These are phyloP conservation scores for Antarctomyces pellizariae DNA, from an alignment of 495 filamentous ascomycete genomes.

Conservation along the genomic window DNA sequence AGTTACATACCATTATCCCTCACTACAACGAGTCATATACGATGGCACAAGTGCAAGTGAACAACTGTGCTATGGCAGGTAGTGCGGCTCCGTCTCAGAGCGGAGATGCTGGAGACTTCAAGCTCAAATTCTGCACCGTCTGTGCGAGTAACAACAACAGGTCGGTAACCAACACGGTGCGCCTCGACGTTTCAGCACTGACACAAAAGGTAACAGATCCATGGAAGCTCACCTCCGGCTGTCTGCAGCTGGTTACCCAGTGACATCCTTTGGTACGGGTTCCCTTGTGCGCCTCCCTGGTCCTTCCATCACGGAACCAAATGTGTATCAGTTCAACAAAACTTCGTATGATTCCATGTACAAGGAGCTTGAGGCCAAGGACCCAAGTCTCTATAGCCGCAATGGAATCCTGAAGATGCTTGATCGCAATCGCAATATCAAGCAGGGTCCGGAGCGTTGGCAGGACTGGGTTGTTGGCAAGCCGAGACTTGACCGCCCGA, in stretches of 20 bases:
- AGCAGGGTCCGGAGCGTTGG: conserved; percentile 92
- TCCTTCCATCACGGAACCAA: conserved; percentile 73
- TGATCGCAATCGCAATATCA: conserved; percentile 71
- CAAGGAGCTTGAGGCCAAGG: conserved; percentile 62
- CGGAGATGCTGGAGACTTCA: conserved; percentile 30
- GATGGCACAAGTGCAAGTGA: conserved; percentile 10
- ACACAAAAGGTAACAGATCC: conserved; percentile 26
- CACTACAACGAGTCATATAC: neutral
- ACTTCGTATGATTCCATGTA: conserved; percentile 88
- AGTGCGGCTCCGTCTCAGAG: conserved; percentile 18
- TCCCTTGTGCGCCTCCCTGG: conserved; percentile 87
- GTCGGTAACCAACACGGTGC: conserved; percentile 20
- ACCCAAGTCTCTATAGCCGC: conserved; percentile 65
- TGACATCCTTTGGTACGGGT: conserved; percentile 94
- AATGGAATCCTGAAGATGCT: conserved; percentile 95
- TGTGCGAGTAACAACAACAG: conserved; percentile 95
- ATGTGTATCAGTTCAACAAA: conserved; percentile 91
- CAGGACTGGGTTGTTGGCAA: conserved; percentile 88
- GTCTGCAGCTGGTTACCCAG: conserved; percentile 65
- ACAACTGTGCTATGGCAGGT: conserved; percentile 7
- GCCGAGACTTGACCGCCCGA: conserved; percentile 40
- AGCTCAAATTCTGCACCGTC: conserved; percentile 92
- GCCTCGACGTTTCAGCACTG: neutral
- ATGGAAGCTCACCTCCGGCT: conserved; percentile 96
- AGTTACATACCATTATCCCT: neutral